Base-by-base conservation (phyloP, 139 green algal genomes). In the Dunaliella primolecta region DNA sequence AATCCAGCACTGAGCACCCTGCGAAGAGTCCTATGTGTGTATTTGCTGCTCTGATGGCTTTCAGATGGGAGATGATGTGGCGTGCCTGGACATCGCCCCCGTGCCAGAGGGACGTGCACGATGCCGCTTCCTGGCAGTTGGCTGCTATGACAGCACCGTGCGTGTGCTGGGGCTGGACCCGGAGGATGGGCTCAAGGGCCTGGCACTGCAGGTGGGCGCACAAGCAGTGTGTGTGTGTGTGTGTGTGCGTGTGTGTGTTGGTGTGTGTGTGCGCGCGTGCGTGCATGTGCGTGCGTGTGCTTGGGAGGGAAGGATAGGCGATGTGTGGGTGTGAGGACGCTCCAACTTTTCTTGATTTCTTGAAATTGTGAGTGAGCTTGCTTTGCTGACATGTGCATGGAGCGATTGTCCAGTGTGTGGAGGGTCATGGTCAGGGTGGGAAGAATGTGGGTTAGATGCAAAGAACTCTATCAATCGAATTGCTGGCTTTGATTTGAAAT, bases 151-250 rank as follows among this genome's bases (percentile, higher is more conserved):
- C 90, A 88, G 86, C 72, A 98, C 95, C 0, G 91, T 98, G 55
- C 90, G 96, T 64, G 85, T 99, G 33, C 88, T 99, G n/a, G 92
- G 84, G 71, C 90, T 99, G 30, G 95, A 98, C 83, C 94, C 95
- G 2, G 94, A 94, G n/a, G 92, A 97, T 74, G 91, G 81, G 29
- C 87, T 99, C 81, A 89, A 93, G 79, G 86, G 85, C 70, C 71
- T 96, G 72, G 88, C 88, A 21, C 71, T 95, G 33, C 93, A 96
- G 89, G 87, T 89, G 71, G 0, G 75, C 11, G 32, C 11, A 2
- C 3, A n/a, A n/a, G n/a, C n/a, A n/a, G 20, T 32, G 30, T 32
- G 75, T 37, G 31, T 25, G 31, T 81, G n/a, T n/a, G 87, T 89
- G 71, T 3, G 75, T 37, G 32, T 37, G 30, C 3, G 20, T 32